Evolutionary conservation across 2,329 filamentous ascomycete genomes (phyloP).

Genomic region (Rutstroemia sp.): DNA sequence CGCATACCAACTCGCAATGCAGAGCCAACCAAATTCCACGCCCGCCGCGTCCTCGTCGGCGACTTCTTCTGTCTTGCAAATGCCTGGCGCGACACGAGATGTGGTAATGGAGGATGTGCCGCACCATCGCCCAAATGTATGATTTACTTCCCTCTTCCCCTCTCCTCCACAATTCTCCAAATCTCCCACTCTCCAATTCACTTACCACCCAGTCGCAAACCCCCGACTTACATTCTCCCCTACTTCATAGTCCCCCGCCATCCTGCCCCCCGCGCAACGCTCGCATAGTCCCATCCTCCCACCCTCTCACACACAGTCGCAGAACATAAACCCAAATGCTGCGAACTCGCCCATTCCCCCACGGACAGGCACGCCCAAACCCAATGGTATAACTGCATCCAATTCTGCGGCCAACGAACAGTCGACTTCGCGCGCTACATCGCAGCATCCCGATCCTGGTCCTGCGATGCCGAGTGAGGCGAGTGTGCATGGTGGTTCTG

Average conservation of each 20-base stretch:
- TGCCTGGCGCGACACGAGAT: constrained; percentile 16
- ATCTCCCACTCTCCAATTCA: background rate
- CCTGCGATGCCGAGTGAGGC: constrained; percentile 53
- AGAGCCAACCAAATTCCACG: constrained; percentile 18
- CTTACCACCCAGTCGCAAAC: background rate
- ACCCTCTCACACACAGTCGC: background rate
- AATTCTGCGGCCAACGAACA: constrained; percentile 31
- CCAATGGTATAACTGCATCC: constrained; percentile 13
- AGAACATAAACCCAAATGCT: constrained; percentile 8
- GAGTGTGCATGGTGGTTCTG: constrained; percentile 58
- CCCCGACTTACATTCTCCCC: constrained; percentile 8
- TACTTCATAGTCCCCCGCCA: background rate
- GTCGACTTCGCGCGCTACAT: constrained; percentile 45
- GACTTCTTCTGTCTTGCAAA: constrained; percentile 12
- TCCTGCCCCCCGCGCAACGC: background rate
- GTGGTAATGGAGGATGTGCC: constrained; percentile 25
- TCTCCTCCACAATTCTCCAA: background rate
- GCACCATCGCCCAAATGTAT: constrained; percentile 20
- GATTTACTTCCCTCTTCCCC: constrained; percentile 2
- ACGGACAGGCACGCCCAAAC: constrained; percentile 43
- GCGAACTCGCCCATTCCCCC: constrained; percentile 23
- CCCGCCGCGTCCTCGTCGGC: constrained; percentile 4
- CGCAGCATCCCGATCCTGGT: constrained; percentile 45
- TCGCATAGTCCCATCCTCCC: constrained; percentile 12
- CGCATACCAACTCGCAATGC: constrained; percentile 24